Percentiles rank a stretch among this genome's conserved stretches.
Conservation (phyloP, 106 monocot species). For the Narthecium ossifragum region DNA sequence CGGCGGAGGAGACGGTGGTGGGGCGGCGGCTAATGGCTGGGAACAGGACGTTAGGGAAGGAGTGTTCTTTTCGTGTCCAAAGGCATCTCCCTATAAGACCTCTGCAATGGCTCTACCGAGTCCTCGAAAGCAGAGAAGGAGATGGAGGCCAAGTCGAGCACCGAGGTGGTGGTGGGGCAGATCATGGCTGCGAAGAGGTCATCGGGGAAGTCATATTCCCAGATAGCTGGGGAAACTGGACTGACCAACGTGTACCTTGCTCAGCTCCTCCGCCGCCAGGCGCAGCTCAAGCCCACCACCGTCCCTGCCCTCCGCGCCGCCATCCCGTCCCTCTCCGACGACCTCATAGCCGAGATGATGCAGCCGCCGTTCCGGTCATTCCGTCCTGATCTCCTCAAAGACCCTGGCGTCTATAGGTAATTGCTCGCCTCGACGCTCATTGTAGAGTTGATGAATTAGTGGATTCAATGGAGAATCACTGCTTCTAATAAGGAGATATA, state of each 20-base stretch:
- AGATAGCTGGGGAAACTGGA: slow-evolving; percentile 75
- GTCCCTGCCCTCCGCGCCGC: slow-evolving; percentile 34
- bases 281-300: slow-evolving; percentile 57
- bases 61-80: no score
- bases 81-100: no score
- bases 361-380: slow-evolving; percentile 69
- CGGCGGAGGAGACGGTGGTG: no score
- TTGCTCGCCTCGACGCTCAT: neutral
- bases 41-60: no score
- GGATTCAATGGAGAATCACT: no score
- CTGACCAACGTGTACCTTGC: slow-evolving; percentile 89
- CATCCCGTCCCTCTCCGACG: slow-evolving; percentile 59
- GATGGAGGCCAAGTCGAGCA: no score
- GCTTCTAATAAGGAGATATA: no score
- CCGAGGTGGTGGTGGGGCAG: slow-evolving; percentile 16
- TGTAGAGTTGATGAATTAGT: neutral
- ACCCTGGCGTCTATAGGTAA: slow-evolving; percentile 80
- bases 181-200: slow-evolving; percentile 41
- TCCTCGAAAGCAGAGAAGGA: no score
- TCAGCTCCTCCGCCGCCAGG: slow-evolving; percentile 85
- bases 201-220: slow-evolving; percentile 55
- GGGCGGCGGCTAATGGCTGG: no score
- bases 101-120: no score
- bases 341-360: slow-evolving; percentile 62
- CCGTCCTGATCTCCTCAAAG: slow-evolving; percentile 57